phyloP scores from a whole-genome alignment of 768 basidiomycete genomes.

The Pleurotus djamor region DNA sequence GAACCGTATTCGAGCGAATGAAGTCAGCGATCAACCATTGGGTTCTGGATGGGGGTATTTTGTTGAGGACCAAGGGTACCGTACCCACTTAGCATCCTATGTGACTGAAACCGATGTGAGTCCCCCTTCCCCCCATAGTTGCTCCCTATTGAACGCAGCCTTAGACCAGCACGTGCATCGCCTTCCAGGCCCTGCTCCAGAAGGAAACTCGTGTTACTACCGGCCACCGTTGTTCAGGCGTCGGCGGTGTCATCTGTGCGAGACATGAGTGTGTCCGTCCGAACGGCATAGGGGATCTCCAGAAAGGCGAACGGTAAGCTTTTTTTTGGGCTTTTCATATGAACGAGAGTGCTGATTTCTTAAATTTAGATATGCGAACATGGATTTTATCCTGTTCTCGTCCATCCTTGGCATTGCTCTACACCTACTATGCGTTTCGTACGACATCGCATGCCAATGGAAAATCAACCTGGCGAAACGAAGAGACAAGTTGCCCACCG shows the following conservation, averaged over 20 bases:
- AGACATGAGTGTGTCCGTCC: constrained; percentile 3
- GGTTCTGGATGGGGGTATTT: constrained; percentile 21
- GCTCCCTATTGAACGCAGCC: background rate
- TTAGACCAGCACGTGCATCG: constrained; percentile 1
- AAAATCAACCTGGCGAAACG: constrained; percentile 16
- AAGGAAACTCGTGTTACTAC: constrained; percentile 7
- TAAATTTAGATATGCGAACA: constrained; percentile 12
- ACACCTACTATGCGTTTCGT: constrained; percentile 13
- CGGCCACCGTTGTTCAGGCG: constrained; percentile 13
- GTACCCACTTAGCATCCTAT: constrained; percentile 9
- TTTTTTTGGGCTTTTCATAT: no score
- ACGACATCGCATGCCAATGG: constrained; percentile 28
- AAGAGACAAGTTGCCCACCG: background rate
- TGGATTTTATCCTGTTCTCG: constrained; percentile 23
- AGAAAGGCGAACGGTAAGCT: background rate
- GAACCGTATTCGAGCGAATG: constrained; percentile 16
- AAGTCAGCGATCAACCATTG: constrained; percentile 17
- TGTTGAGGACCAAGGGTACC: constrained; percentile 15
- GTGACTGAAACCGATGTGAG: constrained; percentile 2
- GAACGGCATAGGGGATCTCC: constrained; percentile 7
- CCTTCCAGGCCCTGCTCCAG: constrained; percentile 5
- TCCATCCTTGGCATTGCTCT: constrained; percentile 12
- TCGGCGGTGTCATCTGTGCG: constrained; percentile 10
- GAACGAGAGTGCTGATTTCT: background rate
- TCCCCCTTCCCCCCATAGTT: background rate